These are phyloP conservation scores for Tolypocladium cylindrosporum DNA, from an alignment of 2,329 filamentous ascomycete species.

Conservation along the genomic window DNA sequence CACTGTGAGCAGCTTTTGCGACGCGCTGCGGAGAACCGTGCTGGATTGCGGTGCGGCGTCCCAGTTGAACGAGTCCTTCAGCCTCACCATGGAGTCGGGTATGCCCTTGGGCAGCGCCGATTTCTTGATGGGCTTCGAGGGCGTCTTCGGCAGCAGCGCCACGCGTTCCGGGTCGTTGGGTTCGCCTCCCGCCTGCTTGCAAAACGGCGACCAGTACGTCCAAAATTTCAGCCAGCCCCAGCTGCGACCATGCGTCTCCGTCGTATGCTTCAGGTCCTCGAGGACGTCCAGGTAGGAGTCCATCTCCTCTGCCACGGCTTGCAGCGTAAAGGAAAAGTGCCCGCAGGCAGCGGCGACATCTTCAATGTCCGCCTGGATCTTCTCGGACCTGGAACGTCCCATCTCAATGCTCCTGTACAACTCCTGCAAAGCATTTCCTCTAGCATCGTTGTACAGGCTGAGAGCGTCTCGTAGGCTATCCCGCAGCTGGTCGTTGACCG, in stretches of 20 bases:
- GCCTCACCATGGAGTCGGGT: conserved; percentile 39
- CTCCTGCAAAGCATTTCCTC: conserved; percentile 64
- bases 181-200: background rate
- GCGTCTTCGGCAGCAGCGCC: conserved; percentile 25
- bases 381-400: conserved; percentile 55
- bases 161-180: conserved; percentile 32
- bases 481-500: conserved; percentile 69
- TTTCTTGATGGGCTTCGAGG: conserved; percentile 37
- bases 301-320: conserved; percentile 87
- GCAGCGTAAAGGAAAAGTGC: conserved; percentile 86
- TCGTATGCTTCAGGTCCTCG: conserved; percentile 70
- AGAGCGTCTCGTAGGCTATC: conserved; percentile 74
- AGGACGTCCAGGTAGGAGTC: conserved; percentile 72
- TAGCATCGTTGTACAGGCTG: conserved; percentile 64
- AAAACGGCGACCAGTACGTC: conserved; percentile 22
- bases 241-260: conserved; percentile 49
- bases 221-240: conserved; percentile 89
- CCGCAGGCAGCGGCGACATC: conserved; percentile 97
- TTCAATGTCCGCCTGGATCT: conserved; percentile 85
- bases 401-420: conserved; percentile 75
- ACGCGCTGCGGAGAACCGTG: conserved; percentile 30
- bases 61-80: conserved; percentile 46
- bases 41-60: conserved; percentile 40
- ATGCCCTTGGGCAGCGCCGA: conserved; percentile 47
- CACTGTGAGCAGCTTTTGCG: conserved; percentile 33